Evolutionary conservation across 768 basidiomycete species (phyloP).

Genomic region (Boletus vermiculosoides): DNA sequence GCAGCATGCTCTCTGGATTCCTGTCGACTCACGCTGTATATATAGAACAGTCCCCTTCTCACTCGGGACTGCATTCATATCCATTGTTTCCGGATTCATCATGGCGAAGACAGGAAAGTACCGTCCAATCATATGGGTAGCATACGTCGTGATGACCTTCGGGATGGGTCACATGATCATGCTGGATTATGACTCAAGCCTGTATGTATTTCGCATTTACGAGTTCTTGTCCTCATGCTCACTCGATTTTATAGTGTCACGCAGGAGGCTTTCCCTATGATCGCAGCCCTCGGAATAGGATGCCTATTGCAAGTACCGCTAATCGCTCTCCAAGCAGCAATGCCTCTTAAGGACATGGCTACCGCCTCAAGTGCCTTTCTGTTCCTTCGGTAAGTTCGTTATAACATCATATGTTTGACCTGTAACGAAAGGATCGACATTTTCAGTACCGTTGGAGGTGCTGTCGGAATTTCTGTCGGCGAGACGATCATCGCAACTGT

Average conservation of each 20-base stretch:
- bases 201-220: constrained; percentile 7
- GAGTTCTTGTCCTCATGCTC: background rate
- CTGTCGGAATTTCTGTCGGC: constrained; percentile 63
- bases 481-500: constrained; percentile 69
- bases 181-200: constrained; percentile 54
- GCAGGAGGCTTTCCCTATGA: constrained; percentile 61
- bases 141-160: constrained; percentile 54
- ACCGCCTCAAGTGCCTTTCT: constrained; percentile 71
- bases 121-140: constrained; percentile 59
- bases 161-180: constrained; percentile 75
- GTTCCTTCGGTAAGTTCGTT: constrained; percentile 58
- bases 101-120: constrained; percentile 59
- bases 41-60: constrained; percentile 61
- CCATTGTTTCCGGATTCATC: constrained; percentile 55
- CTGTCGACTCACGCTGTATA: background rate
- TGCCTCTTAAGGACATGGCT: constrained; percentile 87
- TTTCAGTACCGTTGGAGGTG: constrained; percentile 66
- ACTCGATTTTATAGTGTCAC: constrained; percentile 43
- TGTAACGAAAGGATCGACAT: constrained; percentile 33
- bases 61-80: constrained; percentile 40
- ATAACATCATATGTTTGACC: background rate
- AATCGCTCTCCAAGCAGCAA: constrained; percentile 78
- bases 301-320: constrained; percentile 67
- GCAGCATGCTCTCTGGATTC: constrained; percentile 1
- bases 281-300: constrained; percentile 66